phyloP scores from a whole-genome alignment of 441 rosid species.

The Euphorbia celastroides region DNA sequence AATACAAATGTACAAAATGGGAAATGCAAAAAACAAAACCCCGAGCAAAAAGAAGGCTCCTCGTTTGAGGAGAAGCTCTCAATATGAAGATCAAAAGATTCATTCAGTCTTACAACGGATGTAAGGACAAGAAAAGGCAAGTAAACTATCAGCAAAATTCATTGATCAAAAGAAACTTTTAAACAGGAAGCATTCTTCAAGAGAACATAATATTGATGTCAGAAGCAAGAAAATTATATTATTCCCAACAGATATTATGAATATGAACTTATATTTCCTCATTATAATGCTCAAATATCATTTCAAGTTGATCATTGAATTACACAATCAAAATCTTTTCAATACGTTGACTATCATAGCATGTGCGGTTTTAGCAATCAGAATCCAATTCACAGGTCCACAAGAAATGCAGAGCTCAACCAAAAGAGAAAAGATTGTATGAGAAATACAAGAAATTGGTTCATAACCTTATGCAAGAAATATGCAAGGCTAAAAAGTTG shows the following conservation, averaged over 20 bases:
- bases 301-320: neutral
- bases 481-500: neutral
- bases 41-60: conserved; percentile 12
- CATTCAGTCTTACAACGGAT: neutral
- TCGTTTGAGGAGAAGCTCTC: neutral
- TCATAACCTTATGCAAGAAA: neutral
- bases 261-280: neutral
- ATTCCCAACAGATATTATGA: neutral
- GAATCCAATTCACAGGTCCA: conserved; percentile 1
- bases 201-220: neutral
- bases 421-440: conserved; percentile 1
- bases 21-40: conserved; percentile 3
- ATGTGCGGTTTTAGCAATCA: neutral
- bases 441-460: neutral
- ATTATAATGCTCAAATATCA: neutral
- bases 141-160: conserved; percentile 3
- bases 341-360: neutral
- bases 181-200: neutral
- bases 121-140: neutral
- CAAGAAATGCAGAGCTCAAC: neutral
- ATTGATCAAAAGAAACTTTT: neutral
- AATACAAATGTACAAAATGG: neutral
- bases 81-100: conserved; percentile 1
- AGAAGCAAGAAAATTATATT: neutral
- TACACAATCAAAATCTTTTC: neutral